Base-by-base conservation (phyloP, 805 yeast species). In the Saccharomycopsis vini region DNA sequence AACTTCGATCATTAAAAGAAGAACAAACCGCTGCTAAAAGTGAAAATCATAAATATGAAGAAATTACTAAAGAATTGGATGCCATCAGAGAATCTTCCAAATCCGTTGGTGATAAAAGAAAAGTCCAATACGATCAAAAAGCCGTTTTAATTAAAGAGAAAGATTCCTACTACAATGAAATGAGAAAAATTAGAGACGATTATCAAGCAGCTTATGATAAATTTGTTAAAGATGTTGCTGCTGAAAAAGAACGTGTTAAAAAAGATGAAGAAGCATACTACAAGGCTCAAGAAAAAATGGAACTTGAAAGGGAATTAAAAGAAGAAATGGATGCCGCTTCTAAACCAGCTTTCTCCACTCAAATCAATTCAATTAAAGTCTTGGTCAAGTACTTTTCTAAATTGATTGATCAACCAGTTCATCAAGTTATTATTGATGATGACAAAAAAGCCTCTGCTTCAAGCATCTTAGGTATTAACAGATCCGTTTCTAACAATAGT, bases 331-430 rank as follows among this genome's bases (percentile, higher is more conserved):
- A 77, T 42, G 83, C 77, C 50, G 88, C 88, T 38, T 62, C 64
- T 36, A 65, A 66, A 54, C 95, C 97, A 23, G 97, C 97, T 22
- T 89, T 82, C 66, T 76, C 81, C 47, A 66, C 66, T 36, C 95
- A 92, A 66, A 81, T 90, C 56, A 71, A 72, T 52, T 69, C 81
- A 50, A 83, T 92, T 56, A 85, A 88, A 62, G 67, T 73, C 44
- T 71, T 88, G 59, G 71, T 89, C 60, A 58, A 66, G 30, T 75
- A 75, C 63, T 85, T 92, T 54, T 26, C 43, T 29, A 43, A 47
- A 12, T 22, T 49, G 39, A 39, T 30, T 16, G 36, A 36, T 29
- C 22, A 39, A 24, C 39, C 35, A 24, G 43, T 49, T 24, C 52
- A 50, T 15, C 42, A 43, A n/a, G 40, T 15, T 6, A 39, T 49